phyloP scores from a whole-genome alignment of 1,139 yeast genomes.

The Kodamaea ohmeri region DNA sequence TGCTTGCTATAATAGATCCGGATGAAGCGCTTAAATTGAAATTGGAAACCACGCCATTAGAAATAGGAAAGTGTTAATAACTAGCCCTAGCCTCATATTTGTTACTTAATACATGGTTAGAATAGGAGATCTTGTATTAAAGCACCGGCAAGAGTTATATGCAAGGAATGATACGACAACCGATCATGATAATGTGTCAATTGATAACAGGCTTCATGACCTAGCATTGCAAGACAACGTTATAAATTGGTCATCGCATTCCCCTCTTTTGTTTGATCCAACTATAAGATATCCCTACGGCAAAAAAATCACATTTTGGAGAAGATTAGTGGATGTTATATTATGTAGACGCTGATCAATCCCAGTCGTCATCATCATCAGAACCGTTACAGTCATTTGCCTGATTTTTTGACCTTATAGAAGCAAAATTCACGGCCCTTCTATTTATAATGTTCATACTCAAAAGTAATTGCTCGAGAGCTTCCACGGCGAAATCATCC shows the following conservation, averaged over 20 bases:
- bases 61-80: not conserved
- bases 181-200: no score
- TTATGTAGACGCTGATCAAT: conserved; percentile 9
- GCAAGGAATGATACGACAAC: conserved; percentile 4
- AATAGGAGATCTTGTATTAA: conserved; percentile 12
- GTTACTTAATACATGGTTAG: not conserved
- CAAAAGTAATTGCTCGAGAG: conserved; percentile 46
- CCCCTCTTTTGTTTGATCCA: not conserved
- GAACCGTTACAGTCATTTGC: conserved; percentile 13
- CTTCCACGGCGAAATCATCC: conserved; percentile 29
- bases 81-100: no score
- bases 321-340: conserved; percentile 3
- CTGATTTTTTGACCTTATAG: conserved; percentile 15
- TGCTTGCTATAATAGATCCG: conserved; percentile 1
- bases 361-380: conserved; percentile 16
- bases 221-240: not conserved
- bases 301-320: conserved; percentile 5
- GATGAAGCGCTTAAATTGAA: conserved; percentile 1
- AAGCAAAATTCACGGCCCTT: conserved; percentile 29
- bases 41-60: not conserved
- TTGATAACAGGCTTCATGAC: no score
- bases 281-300: not conserved
- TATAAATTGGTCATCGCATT: not conserved
- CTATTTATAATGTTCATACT: conserved; percentile 31
- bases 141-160: conserved; percentile 9